A percentile compares a stretch with the other conserved stretches of the same genome.
Conservation (phyloP, 768 basidiomycete species). For the Agrocybe chaxingu region DNA sequence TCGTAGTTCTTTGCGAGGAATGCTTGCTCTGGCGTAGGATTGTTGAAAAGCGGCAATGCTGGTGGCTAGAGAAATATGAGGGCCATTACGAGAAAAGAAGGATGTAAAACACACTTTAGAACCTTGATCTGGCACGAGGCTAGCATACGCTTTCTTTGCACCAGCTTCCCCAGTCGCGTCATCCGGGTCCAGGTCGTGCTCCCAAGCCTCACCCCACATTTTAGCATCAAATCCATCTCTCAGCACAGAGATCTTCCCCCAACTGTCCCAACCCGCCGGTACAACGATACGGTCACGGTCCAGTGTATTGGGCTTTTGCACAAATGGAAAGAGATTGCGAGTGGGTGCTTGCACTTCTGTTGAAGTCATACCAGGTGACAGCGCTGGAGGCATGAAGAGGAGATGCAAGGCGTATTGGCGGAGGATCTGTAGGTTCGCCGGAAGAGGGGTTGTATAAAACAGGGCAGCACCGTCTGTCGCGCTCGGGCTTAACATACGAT, state of each 20-base stretch:
- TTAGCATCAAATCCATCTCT: slow-evolving; percentile 90
- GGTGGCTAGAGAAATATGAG: slow-evolving; percentile 40
- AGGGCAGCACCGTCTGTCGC: slow-evolving; percentile 81
- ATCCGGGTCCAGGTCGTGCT: slow-evolving; percentile 57
- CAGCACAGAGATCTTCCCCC: slow-evolving; percentile 91
- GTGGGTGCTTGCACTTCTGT: slow-evolving; percentile 65
- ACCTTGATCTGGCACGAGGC: slow-evolving; percentile 74
- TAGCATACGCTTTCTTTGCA: slow-evolving; percentile 64
- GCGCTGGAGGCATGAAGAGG: slow-evolving; percentile 75
- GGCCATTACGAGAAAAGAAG: background rate
- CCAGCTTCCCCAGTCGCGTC: slow-evolving; percentile 48
- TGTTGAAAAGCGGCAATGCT: slow-evolving; percentile 73
- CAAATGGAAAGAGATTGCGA: slow-evolving; percentile 84
- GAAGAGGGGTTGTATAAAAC: slow-evolving; percentile 87
- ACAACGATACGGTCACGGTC: slow-evolving; percentile 92
- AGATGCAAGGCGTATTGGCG: slow-evolving; percentile 83
- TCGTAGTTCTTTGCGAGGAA: slow-evolving; percentile 93
- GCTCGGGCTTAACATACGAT: background rate
- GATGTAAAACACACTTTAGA: slow-evolving; percentile 50
- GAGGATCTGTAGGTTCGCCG: slow-evolving; percentile 69
- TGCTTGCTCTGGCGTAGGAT: slow-evolving; percentile 81
- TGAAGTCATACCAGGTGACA: slow-evolving; percentile 56
- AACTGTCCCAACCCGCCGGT: slow-evolving; percentile 97
- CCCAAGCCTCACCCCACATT: slow-evolving; percentile 77
- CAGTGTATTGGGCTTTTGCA: slow-evolving; percentile 83